phyloP scores from a whole-genome alignment of 768 basidiomycete genomes.

The Suillus placidus region DNA sequence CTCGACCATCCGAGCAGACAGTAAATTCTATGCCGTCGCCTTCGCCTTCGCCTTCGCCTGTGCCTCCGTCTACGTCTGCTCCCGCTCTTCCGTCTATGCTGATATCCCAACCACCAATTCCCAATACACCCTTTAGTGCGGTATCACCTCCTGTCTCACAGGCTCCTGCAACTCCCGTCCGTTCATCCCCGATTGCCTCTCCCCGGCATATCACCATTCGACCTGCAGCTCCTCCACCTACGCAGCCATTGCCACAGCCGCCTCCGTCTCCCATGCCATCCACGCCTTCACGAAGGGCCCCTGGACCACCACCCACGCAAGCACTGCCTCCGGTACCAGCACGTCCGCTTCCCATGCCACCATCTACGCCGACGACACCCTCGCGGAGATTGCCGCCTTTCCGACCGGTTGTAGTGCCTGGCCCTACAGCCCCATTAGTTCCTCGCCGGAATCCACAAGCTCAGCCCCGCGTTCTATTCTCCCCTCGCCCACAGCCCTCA shows the following conservation, averaged over 20 bases:
- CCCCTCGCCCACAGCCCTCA: constrained; percentile 17
- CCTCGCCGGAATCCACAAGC: constrained; percentile 6
- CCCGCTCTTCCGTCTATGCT: constrained; percentile 5
- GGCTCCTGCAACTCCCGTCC: constrained; percentile 8
- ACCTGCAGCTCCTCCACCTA: constrained; percentile 35
- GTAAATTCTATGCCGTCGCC: constrained; percentile 12
- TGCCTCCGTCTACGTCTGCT: constrained; percentile 14
- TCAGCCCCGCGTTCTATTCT: constrained; percentile 24
- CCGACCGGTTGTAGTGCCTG: constrained; percentile 11
- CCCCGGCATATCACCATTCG: constrained; percentile 33
- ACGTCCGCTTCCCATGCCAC: constrained; percentile 9
- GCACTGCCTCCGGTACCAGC: constrained; percentile 7
- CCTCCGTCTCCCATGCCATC: constrained; percentile 23
- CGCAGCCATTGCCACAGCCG: constrained; percentile 32
- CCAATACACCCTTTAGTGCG: constrained; percentile 23
- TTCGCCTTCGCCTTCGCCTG: constrained; percentile 19
- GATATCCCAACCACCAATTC: constrained; percentile 19
- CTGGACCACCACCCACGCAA: background rate
- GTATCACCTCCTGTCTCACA: constrained; percentile 12
- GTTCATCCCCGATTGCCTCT: constrained; percentile 14
- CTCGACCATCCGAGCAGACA: constrained; percentile 16
- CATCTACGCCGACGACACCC: background rate
- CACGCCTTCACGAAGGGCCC: constrained; percentile 2
- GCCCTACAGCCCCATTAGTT: constrained; percentile 19
- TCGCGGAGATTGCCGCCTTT: background rate